Evolutionary conservation across 306 rosid species (phyloP).

Genomic region (Castanea sativa): DNA sequence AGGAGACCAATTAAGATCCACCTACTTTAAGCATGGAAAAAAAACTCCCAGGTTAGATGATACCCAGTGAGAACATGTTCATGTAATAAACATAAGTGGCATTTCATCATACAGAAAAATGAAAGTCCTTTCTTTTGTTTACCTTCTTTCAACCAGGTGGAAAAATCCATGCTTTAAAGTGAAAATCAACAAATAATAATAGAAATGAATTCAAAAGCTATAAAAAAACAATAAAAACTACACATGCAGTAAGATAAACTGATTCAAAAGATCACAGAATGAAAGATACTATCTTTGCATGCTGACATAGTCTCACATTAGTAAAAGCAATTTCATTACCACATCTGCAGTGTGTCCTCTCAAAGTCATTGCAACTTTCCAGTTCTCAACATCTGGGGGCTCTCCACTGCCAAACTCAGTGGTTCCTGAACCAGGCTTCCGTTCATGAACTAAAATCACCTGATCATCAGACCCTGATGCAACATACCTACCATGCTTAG

Average conservation of each 20-base stretch:
- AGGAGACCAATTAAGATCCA: constrained; percentile 99
- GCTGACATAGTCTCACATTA: neutral
- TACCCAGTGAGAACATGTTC: constrained; percentile 19
- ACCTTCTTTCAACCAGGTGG: neutral
- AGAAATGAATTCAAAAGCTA: neutral
- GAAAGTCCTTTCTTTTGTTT: neutral
- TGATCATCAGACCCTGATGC: constrained; percentile 99
- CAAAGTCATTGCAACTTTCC: constrained; percentile 94
- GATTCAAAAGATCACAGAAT: neutral
- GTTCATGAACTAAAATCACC: constrained; percentile 85
- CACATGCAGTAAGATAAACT: neutral
- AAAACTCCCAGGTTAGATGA: constrained; percentile 54
- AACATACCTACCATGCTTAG: constrained; percentile 82
- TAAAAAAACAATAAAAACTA: neutral
- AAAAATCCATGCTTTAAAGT: neutral
- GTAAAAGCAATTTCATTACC: constrained; percentile 70
- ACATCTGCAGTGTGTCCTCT: constrained; percentile 99
- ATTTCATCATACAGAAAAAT: neutral
- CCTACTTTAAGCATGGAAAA: constrained; percentile 93
- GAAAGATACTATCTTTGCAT: neutral
- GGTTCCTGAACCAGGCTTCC: constrained; percentile 99
- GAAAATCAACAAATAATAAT: neutral
- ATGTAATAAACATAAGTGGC: constrained; percentile 1
- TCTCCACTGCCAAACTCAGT: constrained; percentile 99
- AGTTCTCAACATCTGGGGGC: constrained; percentile 96